Evolutionary conservation across 2,329 filamentous ascomycete genomes (phyloP).

Genomic region (Exophiala sp.): DNA sequence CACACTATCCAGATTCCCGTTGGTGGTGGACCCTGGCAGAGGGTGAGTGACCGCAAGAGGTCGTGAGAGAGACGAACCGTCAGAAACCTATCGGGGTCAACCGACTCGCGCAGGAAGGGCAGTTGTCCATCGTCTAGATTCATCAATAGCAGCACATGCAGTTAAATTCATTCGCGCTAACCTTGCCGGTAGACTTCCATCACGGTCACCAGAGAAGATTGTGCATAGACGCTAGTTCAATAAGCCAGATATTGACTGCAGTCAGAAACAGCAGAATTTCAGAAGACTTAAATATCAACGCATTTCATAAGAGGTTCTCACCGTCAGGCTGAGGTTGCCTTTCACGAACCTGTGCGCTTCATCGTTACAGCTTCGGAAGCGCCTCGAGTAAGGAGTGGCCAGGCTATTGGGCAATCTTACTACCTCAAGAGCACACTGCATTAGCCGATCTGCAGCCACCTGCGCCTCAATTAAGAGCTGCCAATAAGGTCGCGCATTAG

Average conservation of each 20-base stretch:
- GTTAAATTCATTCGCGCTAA: background rate
- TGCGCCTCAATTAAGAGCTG: background rate
- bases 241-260: too few relatives aligned
- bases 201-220: background rate
- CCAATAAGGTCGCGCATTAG: too few relatives aligned
- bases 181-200: background rate
- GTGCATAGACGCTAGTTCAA: background rate
- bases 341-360: background rate
- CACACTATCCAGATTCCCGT: slow-evolving; percentile 16
- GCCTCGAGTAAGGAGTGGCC: background rate
- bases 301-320: background rate
- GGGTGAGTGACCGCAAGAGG: background rate
- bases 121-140: background rate
- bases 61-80: background rate
- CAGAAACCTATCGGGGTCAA: background rate
- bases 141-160: background rate
- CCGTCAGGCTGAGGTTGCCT: background rate
- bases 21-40: background rate
- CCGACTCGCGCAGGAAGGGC: background rate
- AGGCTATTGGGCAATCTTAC: background rate
- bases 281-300: too few relatives aligned
- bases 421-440: background rate
- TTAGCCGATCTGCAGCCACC: background rate
- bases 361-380: background rate
- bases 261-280: background rate